A percentile compares a stretch with the other conserved stretches of the same genome.
Evolutionary conservation across 176 grass and related monocot genomes (phyloP).

Genomic region (Rhynchospora tenuis): DNA sequence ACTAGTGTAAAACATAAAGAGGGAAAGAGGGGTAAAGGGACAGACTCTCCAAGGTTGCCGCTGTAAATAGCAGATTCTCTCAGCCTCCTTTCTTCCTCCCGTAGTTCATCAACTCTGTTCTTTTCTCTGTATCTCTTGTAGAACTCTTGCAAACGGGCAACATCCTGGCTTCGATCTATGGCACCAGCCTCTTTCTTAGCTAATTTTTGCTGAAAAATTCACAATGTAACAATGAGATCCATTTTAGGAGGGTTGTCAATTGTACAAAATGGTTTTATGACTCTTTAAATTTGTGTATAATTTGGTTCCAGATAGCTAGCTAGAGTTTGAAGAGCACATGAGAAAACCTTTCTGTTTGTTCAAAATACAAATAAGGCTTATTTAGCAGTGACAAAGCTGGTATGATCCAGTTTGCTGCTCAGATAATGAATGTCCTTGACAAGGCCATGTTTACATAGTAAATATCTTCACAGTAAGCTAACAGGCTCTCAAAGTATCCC

Average conservation of each 20-base stretch:
- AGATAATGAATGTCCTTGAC: background rate
- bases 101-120: constrained; percentile 84
- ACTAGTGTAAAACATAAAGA: background rate
- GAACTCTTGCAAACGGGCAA: constrained; percentile 84
- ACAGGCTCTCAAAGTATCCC: background rate
- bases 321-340: background rate
- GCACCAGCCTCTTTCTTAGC: constrained; percentile 57
- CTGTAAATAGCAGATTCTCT: constrained; percentile 86
- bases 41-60: constrained; percentile 81
- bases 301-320: background rate
- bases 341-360: background rate
- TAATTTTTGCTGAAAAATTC: constrained; percentile 76
- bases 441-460: background rate
- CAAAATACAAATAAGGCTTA: background rate
- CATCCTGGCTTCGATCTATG: constrained; percentile 78
- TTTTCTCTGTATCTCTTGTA: constrained; percentile 90
- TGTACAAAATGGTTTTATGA: background rate
- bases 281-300: background rate
- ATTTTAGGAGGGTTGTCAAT: background rate
- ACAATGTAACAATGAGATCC: background rate
- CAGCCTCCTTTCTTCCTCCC: constrained; percentile 78
- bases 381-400: background rate
- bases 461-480: background rate
- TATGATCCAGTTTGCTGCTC: background rate
- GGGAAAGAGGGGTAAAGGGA: background rate